Percentiles rank a stretch among this genome's conserved stretches.
These are phyloP conservation scores for Triglochin maritima DNA, from an alignment of 106 monocot genomes.

Conservation along the genomic window DNA sequence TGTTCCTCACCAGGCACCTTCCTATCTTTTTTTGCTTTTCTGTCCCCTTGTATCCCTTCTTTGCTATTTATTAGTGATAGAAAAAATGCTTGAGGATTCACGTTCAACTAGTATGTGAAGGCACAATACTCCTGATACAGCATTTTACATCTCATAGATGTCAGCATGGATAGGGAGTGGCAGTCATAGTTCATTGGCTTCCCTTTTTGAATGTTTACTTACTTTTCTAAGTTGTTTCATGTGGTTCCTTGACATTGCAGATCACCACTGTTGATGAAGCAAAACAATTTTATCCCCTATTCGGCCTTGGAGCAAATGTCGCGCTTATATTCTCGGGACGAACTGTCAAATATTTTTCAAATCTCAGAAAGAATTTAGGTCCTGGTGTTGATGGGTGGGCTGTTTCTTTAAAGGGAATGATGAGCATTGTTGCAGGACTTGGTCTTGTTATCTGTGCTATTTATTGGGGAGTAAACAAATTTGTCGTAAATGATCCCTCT, in stretches of 20 bases:
- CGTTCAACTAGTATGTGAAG: too few relatives aligned
- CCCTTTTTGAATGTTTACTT: too few relatives aligned
- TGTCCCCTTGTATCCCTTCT: too few relatives aligned
- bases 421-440: conserved; percentile 85
- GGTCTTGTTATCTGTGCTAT: conserved; percentile 60
- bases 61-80: too few relatives aligned
- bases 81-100: too few relatives aligned
- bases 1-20: too few relatives aligned
- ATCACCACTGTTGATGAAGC: conserved; percentile 98
- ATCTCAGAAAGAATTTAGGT: conserved; percentile 73
- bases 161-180: too few relatives aligned
- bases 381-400: conserved; percentile 98
- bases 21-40: too few relatives aligned
- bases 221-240: not conserved
- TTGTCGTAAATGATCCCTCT: conserved; percentile 80
- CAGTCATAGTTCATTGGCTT: too few relatives aligned
- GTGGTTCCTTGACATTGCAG: conserved; percentile 24
- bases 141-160: too few relatives aligned
- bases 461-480: conserved; percentile 83
- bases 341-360: conserved; percentile 95
- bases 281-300: conserved; percentile 93
- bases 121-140: too few relatives aligned
- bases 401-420: conserved; percentile 89
- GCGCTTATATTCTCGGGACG: conserved; percentile 93
- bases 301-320: conserved; percentile 91